Evolutionary conservation across 495 filamentous ascomycete species (phyloP).

Genomic region (Aspergillus sclerotioniger): DNA sequence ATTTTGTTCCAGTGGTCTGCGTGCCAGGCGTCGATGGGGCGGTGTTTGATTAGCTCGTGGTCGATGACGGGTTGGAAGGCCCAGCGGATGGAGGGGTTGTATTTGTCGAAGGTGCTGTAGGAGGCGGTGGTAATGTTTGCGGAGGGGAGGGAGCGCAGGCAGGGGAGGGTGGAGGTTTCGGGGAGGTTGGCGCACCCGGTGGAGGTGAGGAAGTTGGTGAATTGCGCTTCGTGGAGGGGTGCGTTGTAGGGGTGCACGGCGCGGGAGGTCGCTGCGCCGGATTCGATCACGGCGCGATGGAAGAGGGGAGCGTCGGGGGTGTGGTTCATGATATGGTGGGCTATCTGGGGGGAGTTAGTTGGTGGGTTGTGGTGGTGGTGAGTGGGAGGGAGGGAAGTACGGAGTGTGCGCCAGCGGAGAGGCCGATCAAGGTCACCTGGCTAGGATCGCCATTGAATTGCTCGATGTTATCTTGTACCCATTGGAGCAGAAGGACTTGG

Average conservation of each 20-base stretch:
- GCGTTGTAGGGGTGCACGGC: slow-evolving; percentile 55
- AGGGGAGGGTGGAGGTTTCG: slow-evolving; percentile 47
- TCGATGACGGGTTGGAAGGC: slow-evolving; percentile 69
- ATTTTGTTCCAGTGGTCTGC: slow-evolving; percentile 52
- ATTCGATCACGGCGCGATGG: slow-evolving; percentile 62
- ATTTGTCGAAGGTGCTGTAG: slow-evolving; percentile 50
- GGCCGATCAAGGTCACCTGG: slow-evolving; percentile 63
- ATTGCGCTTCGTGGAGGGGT: slow-evolving; percentile 58
- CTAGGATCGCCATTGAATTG: slow-evolving; percentile 59
- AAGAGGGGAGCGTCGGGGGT: slow-evolving; percentile 43
- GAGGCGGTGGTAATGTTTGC: slow-evolving; percentile 47
- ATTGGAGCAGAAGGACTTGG: slow-evolving; percentile 56
- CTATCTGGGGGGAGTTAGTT: slow-evolving; percentile 44
- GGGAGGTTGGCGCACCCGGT: slow-evolving; percentile 38
- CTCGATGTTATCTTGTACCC: slow-evolving; percentile 59
- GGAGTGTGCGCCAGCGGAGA: slow-evolving; percentile 63
- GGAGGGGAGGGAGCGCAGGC: slow-evolving; percentile 49
- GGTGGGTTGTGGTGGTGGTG: neutral
- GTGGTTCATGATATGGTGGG: slow-evolving; percentile 62
- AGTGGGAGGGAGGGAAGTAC: slow-evolving; percentile 26
- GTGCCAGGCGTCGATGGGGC: slow-evolving; percentile 56
- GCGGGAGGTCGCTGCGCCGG: slow-evolving; percentile 60
- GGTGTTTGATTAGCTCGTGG: slow-evolving; percentile 51
- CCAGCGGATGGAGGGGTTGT: slow-evolving; percentile 57
- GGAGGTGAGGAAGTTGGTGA: slow-evolving; percentile 53